Conservation (phyloP, 2,329 filamentous ascomycete genomes). For the Stagonosporopsis vannaccii region DNA sequence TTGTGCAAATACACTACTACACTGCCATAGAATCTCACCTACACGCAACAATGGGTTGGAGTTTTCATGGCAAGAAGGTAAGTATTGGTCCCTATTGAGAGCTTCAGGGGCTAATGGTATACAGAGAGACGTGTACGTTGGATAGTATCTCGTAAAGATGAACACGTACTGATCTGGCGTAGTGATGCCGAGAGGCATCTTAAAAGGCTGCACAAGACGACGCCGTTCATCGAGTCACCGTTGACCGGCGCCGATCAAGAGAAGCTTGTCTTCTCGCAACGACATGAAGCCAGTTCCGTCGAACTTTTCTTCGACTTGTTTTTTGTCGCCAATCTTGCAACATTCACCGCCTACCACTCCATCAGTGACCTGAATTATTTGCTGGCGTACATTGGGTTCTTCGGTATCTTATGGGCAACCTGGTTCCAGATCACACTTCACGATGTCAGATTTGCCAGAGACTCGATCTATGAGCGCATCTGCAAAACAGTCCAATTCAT, state of each 20-base stretch:
- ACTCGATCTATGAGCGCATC: slow-evolving; percentile 47
- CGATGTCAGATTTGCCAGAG: slow-evolving; percentile 51
- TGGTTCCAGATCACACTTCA: slow-evolving; percentile 52
- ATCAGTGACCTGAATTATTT: slow-evolving; percentile 45
- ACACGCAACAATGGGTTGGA: slow-evolving; percentile 39
- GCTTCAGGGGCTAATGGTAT: slow-evolving; percentile 10
- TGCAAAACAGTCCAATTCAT: slow-evolving; percentile 50
- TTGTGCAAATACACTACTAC: background rate
- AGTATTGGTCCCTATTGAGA: background rate
- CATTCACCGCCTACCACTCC: slow-evolving; percentile 50
- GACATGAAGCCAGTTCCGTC: slow-evolving; percentile 50
- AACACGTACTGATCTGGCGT: slow-evolving; percentile 16
- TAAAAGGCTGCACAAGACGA: slow-evolving; percentile 43
- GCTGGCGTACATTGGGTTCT: slow-evolving; percentile 49
- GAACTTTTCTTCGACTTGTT: slow-evolving; percentile 49
- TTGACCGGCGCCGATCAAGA: slow-evolving; percentile 47
- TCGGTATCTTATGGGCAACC: slow-evolving; percentile 48
- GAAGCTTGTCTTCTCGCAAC: slow-evolving; percentile 47
- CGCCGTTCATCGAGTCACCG: slow-evolving; percentile 46
- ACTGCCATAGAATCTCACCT: background rate
- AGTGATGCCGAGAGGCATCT: slow-evolving; percentile 49
- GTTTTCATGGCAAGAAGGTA: slow-evolving; percentile 40
- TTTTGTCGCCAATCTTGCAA: slow-evolving; percentile 48
- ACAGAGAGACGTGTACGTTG: slow-evolving; percentile 38
- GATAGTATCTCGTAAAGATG: background rate